A percentile compares a stretch with the other conserved stretches of the same genome.
Conservation (phyloP, 345 rosid genomes). For the Bruguiera sexangula region DNA sequence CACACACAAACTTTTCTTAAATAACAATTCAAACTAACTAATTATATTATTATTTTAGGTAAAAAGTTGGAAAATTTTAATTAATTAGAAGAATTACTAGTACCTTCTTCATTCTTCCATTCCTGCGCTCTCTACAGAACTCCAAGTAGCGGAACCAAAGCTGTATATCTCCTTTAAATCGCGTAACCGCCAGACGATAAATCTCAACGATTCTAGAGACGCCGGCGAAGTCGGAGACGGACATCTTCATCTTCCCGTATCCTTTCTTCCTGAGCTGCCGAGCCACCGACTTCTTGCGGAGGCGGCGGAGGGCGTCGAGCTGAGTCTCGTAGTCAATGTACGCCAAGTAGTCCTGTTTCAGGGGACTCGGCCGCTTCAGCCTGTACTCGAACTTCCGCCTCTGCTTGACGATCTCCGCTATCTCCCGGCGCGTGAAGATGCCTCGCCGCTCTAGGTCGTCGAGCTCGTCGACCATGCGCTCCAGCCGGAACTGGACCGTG, state of each 20-base stretch:
- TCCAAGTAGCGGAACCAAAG: constrained; percentile 88
- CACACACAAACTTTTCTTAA: neutral
- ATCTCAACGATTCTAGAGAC: constrained; percentile 63
- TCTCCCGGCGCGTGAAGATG: constrained; percentile 66
- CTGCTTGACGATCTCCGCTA: constrained; percentile 77
- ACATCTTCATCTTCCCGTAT: constrained; percentile 42
- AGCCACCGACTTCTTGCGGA: constrained; percentile 55
- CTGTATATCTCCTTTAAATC: constrained; percentile 77
- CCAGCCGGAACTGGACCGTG: constrained; percentile 87
- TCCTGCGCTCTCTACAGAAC: constrained; percentile 62
- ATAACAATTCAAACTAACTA: neutral
- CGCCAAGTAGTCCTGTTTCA: constrained; percentile 75
- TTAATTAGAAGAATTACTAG: neutral
- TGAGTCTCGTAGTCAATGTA: constrained; percentile 78
- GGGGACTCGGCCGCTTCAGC: constrained; percentile 81
- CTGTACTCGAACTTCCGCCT: constrained; percentile 92
- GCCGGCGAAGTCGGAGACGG: constrained; percentile 65
- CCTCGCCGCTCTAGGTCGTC: constrained; percentile 78
- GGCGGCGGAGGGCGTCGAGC: constrained; percentile 68
- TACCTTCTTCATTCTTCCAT: constrained; percentile 94
- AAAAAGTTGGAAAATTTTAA: no score
- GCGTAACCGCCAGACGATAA: constrained; percentile 64
- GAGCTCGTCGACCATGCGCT: constrained; percentile 93
- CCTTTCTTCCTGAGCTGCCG: constrained; percentile 27
- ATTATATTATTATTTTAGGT: no score